Conservation (phyloP, 148 eudicot genomes). For the Fagopyrum esculentum region DNA sequence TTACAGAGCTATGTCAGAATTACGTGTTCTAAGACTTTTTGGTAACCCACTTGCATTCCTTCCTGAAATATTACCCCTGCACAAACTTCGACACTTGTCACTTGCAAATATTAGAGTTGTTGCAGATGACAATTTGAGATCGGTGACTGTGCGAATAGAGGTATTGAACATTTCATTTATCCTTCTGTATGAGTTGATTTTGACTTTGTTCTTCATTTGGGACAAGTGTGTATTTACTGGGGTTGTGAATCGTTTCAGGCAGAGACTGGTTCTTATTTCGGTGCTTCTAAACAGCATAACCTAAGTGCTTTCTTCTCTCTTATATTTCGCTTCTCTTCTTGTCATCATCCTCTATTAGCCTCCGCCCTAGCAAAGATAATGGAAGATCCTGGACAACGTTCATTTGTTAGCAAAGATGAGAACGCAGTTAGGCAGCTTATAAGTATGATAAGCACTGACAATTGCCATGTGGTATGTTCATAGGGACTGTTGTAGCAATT, state of each 20-base stretch:
- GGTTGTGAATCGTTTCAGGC: conserved; percentile 41
- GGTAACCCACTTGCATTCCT: conserved; percentile 97
- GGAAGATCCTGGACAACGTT: conserved; percentile 77
- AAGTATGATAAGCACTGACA: conserved; percentile 96
- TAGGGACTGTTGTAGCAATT: not conserved
- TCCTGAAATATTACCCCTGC: conserved; percentile 90
- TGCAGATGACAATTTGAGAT: conserved; percentile 81
- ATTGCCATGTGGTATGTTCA: conserved; percentile 82
- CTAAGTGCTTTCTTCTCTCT: conserved; percentile 97
- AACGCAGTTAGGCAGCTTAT: conserved; percentile 97
- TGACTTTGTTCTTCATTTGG: conserved; percentile 10
- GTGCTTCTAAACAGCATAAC: conserved; percentile 85
- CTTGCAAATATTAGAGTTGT: conserved; percentile 94
- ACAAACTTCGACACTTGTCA: conserved; percentile 88
- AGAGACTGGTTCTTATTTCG: conserved; percentile 89
- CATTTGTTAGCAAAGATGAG: conserved; percentile 91
- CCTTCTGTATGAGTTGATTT: not conserved
- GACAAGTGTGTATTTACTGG: conserved; percentile 15
- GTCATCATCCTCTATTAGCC: conserved; percentile 95
- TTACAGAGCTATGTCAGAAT: conserved; percentile 88
- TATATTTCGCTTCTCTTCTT: conserved; percentile 97
- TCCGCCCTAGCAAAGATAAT: conserved; percentile 94
- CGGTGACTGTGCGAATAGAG: conserved; percentile 91
- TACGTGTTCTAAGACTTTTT: conserved; percentile 80
- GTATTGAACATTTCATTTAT: conserved; percentile 26